Evolutionary conservation across 495 filamentous ascomycete genomes (phyloP).

Genomic region (Penicillium samsonianum): DNA sequence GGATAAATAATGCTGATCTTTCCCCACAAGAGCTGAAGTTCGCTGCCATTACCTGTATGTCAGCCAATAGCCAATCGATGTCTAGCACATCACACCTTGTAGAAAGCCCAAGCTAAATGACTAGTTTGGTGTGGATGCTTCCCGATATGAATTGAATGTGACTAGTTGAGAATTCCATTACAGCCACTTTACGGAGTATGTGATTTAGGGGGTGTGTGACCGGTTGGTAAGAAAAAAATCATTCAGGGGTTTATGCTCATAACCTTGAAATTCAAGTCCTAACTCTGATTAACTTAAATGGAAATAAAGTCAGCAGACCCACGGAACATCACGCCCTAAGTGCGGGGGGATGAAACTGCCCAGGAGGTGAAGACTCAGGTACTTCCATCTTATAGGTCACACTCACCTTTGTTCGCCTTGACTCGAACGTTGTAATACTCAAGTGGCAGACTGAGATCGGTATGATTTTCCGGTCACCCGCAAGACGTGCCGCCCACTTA

Average conservation of each 20-base stretch:
- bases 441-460: not conserved
- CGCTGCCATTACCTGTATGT: slow-evolving; percentile 16
- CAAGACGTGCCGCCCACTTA: not conserved
- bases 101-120: slow-evolving; percentile 10
- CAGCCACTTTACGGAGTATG: slow-evolving; percentile 21
- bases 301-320: slow-evolving; percentile 7
- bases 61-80: slow-evolving; percentile 16
- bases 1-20: slow-evolving; percentile 26
- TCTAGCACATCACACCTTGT: slow-evolving; percentile 9
- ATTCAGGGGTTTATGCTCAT: not conserved
- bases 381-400: not conserved
- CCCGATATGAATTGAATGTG: slow-evolving; percentile 28
- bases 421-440: not conserved
- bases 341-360: not conserved
- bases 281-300: slow-evolving; percentile 11
- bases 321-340: not conserved
- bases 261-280: not conserved
- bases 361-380: not conserved
- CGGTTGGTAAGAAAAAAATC: not conserved
- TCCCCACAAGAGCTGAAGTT: slow-evolving; percentile 20
- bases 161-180: slow-evolving; percentile 27
- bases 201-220: slow-evolving; percentile 24
- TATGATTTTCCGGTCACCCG: not conserved
- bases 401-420: not conserved
- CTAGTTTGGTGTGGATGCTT: slow-evolving; percentile 15